Evolutionary conservation across 345 rosid genomes (phyloP).

Genomic region (Eucalyptus melliodora): DNA sequence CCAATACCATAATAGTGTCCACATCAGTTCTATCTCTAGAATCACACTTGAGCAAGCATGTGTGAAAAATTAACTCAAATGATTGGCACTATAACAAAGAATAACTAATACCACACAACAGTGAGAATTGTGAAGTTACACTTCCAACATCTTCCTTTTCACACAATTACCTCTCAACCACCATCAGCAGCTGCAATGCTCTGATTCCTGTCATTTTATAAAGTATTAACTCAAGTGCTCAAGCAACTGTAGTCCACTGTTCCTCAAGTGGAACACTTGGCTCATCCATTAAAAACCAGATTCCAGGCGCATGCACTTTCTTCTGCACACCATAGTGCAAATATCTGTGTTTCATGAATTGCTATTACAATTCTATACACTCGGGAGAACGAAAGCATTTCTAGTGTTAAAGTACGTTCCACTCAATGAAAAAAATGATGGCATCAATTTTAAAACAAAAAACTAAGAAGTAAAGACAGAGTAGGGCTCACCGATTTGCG

Average conservation of each 20-base stretch:
- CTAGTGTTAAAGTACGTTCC: background rate
- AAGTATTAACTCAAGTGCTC: background rate
- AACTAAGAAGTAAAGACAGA: background rate
- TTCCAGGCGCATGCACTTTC: background rate
- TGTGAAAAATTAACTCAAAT: background rate
- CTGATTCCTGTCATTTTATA: background rate
- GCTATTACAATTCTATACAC: background rate
- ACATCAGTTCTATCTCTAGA: background rate
- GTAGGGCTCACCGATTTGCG: constrained; percentile 52
- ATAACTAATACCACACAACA: background rate
- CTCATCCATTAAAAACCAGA: background rate
- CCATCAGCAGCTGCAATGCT: background rate
- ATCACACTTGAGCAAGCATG: background rate
- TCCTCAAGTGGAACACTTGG: background rate
- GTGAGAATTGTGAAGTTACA: background rate
- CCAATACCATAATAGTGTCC: background rate
- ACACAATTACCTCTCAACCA: background rate
- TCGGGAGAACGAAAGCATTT: background rate
- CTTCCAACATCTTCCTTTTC: background rate
- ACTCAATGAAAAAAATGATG: background rate
- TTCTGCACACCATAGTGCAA: background rate
- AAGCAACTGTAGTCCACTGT: background rate
- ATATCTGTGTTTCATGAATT: background rate
- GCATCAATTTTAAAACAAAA: background rate
- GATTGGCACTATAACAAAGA: background rate